Percentiles rank a stretch among this genome's conserved stretches.
phyloP scores from a whole-genome alignment of 345 rosid genomes.

The Eucalyptus pauciflora region DNA sequence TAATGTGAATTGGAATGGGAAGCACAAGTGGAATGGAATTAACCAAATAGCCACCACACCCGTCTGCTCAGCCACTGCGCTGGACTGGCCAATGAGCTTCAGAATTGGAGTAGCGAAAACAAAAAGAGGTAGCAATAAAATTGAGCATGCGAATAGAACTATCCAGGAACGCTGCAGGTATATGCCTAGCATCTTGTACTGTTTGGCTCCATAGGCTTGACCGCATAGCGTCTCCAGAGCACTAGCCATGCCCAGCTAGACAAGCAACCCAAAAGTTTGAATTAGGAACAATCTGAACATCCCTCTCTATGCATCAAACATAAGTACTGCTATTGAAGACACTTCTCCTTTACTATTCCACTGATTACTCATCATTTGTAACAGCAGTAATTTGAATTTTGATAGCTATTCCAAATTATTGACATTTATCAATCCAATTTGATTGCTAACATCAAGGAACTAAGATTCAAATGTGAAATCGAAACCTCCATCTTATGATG shows the following conservation, averaged over 20 bases:
- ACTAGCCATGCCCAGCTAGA: slow-evolving; percentile 52
- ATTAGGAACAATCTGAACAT: background rate
- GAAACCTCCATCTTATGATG: background rate
- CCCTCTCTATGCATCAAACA: background rate
- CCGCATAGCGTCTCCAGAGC: slow-evolving; percentile 51
- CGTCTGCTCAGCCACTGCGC: slow-evolving; percentile 30
- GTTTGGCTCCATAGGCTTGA: slow-evolving; percentile 45
- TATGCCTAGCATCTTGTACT: slow-evolving; percentile 29
- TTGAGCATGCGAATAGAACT: slow-evolving; percentile 24
- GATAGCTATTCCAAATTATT: background rate
- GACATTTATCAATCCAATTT: background rate
- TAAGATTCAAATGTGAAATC: background rate
- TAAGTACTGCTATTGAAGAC: background rate
- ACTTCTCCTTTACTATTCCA: background rate
- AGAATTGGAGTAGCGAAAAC: slow-evolving; percentile 30
- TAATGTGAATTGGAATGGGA: slow-evolving; percentile 45
- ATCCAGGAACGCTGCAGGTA: slow-evolving; percentile 52
- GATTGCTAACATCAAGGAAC: background rate
- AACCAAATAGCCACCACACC: slow-evolving; percentile 42
- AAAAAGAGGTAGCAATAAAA: slow-evolving; percentile 31
- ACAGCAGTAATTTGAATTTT: background rate
- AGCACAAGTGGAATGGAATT: slow-evolving; percentile 44
- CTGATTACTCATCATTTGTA: background rate
- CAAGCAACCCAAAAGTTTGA: background rate
- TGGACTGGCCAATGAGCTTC: slow-evolving; percentile 41